Conservation (phyloP, 129 eudicot genomes). For the Lactuca sativa region DNA sequence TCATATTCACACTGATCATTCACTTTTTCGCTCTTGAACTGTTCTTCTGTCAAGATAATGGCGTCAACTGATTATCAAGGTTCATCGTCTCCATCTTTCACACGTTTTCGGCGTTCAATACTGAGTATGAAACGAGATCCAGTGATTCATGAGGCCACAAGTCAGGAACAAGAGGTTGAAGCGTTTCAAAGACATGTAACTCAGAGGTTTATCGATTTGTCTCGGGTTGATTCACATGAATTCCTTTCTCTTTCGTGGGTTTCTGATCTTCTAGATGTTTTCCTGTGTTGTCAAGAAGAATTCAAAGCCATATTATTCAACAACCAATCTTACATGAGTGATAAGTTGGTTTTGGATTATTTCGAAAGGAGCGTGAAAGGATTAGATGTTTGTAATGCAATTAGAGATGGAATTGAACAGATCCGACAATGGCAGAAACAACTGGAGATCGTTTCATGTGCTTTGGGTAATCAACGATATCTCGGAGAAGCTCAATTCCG, state of each 20-base stretch:
- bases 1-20: not conserved
- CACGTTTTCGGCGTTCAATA: conserved; percentile 41
- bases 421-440: conserved; percentile 60
- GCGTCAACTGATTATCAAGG: conserved; percentile 14
- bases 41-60: conserved; percentile 5
- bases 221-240: conserved; percentile 31
- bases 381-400: conserved; percentile 66
- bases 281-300: conserved; percentile 57
- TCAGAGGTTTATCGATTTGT: conserved; percentile 40
- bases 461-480: conserved; percentile 44
- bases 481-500: conserved; percentile 62
- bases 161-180: conserved; percentile 39
- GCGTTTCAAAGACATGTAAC: conserved; percentile 53
- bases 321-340: conserved; percentile 29
- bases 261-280: conserved; percentile 47
- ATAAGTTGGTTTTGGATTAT: conserved; percentile 40
- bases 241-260: conserved; percentile 56
- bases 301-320: conserved; percentile 42
- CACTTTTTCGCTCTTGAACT: conserved; percentile 3
- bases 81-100: conserved; percentile 28
- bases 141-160: conserved; percentile 28
- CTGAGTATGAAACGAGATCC: conserved; percentile 50
- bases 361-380: conserved; percentile 61
- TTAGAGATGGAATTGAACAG: conserved; percentile 67
- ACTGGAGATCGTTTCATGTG: conserved; percentile 60